phyloP scores from a whole-genome alignment of 2,329 filamentous ascomycete genomes.

The Trichoderma afroharzianum region DNA sequence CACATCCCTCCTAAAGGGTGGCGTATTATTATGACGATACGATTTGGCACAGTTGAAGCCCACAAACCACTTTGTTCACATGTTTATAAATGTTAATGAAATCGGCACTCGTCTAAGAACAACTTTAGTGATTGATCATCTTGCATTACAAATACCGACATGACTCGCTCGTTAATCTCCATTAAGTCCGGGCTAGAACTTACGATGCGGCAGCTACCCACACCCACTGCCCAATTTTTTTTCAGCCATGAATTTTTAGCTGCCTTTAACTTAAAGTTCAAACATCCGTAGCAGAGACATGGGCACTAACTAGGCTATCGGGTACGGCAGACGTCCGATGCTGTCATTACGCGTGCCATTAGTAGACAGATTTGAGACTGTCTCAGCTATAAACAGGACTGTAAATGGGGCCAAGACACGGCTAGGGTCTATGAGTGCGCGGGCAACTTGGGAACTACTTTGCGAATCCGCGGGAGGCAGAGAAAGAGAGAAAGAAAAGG shows the following conservation, averaged over 20 bases:
- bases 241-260: neutral
- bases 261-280: neutral
- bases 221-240: neutral
- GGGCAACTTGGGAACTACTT: neutral
- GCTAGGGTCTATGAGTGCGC: neutral
- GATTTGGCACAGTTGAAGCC: neutral
- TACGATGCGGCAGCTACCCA: neutral
- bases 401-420: neutral
- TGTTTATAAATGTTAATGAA: neutral
- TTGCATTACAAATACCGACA: neutral
- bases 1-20: neutral
- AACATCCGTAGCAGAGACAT: neutral
- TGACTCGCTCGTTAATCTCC: neutral
- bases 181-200: neutral
- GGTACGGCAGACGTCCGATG: slow-evolving; percentile 1
- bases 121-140: neutral
- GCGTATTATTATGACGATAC: neutral
- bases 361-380: neutral
- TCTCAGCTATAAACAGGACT: neutral
- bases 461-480: neutral
- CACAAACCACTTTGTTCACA: neutral
- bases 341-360: neutral
- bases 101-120: neutral
- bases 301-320: neutral
- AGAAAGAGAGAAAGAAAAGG: neutral